Percentiles rank a stretch among this genome's conserved stretches.
Conservation (phyloP, 2,329 filamentous ascomycete genomes). For the Curvularia sp. region DNA sequence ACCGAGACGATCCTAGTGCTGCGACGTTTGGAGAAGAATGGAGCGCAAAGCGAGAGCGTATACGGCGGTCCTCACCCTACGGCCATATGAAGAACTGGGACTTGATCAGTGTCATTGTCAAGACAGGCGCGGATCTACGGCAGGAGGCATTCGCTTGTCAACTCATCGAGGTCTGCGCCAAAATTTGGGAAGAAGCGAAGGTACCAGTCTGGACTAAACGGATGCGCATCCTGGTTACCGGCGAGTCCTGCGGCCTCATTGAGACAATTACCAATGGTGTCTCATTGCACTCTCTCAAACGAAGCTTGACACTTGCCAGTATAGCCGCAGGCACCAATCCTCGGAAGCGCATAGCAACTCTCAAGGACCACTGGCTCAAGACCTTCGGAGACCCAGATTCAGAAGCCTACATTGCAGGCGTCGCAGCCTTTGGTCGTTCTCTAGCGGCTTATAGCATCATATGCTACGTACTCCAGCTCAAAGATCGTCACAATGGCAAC, state of each 20-base stretch:
- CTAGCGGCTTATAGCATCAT: slow-evolving; percentile 86
- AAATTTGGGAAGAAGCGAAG: slow-evolving; percentile 78
- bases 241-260: slow-evolving; percentile 82
- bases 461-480: slow-evolving; percentile 82
- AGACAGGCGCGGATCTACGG: slow-evolving; percentile 81
- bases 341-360: slow-evolving; percentile 75
- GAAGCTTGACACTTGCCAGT: slow-evolving; percentile 77
- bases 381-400: slow-evolving; percentile 75
- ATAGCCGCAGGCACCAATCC: slow-evolving; percentile 77
- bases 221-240: slow-evolving; percentile 86
- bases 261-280: slow-evolving; percentile 90
- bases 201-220: slow-evolving; percentile 86
- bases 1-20: slow-evolving; percentile 84
- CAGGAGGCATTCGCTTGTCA: slow-evolving; percentile 90
- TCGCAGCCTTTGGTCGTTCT: slow-evolving; percentile 81
- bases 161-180: slow-evolving; percentile 79
- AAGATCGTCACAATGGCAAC: slow-evolving; percentile 86
- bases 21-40: slow-evolving; percentile 88
- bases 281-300: slow-evolving; percentile 84
- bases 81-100: slow-evolving; percentile 93
- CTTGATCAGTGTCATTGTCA: slow-evolving; percentile 84
- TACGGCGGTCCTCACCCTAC: slow-evolving; percentile 82
- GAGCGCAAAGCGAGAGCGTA: slow-evolving; percentile 83
- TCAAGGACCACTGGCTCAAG: slow-evolving; percentile 82
- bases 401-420: slow-evolving; percentile 72